Percentiles rank a stretch among this genome's conserved stretches.
These are phyloP conservation scores for Hypholoma fasciculare DNA, from an alignment of 768 basidiomycete species.

Conservation along the genomic window DNA sequence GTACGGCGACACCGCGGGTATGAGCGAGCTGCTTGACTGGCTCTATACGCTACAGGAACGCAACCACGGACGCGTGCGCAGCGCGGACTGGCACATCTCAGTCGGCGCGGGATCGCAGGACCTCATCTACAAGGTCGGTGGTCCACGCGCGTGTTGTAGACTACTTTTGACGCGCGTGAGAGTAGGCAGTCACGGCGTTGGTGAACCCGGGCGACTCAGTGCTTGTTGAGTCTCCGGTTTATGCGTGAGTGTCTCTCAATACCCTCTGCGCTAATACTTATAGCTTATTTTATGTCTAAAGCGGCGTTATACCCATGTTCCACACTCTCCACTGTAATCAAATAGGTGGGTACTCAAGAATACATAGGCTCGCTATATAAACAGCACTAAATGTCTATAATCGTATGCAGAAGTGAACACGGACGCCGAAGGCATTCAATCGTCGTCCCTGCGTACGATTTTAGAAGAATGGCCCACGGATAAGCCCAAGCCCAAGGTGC, in stretches of 20 bases:
- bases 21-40: conserved; percentile 67
- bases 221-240: conserved; percentile 81
- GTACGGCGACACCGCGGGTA: conserved; percentile 72
- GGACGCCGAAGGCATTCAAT: conserved; percentile 70
- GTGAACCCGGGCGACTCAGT: conserved; percentile 80
- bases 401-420: conserved; percentile 65
- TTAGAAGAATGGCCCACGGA: conserved; percentile 74
- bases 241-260: conserved; percentile 48
- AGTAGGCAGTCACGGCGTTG: conserved; percentile 68
- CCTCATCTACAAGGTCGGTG: conserved; percentile 76
- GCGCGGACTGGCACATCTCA: conserved; percentile 73
- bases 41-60: conserved; percentile 67
- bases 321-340: conserved; percentile 54
- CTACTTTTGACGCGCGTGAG: neutral
- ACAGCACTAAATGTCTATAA: conserved; percentile 8
- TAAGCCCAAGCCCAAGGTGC: conserved; percentile 71
- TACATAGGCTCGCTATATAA: neutral
- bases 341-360: conserved; percentile 43
- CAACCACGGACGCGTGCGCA: conserved; percentile 61
- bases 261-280: neutral
- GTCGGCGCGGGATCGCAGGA: conserved; percentile 90
- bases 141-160: neutral
- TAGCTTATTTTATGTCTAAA: conserved; percentile 19
- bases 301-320: conserved; percentile 70
- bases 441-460: conserved; percentile 57